Conservation (phyloP, 2,329 filamentous ascomycete genomes). For the Fusarium musae region DNA sequence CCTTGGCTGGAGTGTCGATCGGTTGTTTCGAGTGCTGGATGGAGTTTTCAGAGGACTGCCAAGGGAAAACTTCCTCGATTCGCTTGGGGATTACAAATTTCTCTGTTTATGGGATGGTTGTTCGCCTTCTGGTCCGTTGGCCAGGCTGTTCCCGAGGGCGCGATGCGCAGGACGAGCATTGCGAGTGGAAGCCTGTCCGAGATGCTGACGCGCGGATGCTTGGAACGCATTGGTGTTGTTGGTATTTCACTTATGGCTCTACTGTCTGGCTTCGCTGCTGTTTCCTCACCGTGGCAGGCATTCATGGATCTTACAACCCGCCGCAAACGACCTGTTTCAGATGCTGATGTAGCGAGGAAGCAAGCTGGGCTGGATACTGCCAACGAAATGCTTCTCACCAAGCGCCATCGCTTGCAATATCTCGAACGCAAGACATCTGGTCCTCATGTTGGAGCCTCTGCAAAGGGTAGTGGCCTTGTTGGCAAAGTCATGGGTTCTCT, state of each 20-base stretch:
- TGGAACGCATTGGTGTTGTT: conserved; percentile 82
- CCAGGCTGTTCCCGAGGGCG: conserved; percentile 64
- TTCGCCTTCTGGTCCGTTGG: conserved; percentile 81
- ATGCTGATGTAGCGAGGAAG: conserved; percentile 80
- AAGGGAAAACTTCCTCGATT: conserved; percentile 67
- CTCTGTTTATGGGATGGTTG: conserved; percentile 75
- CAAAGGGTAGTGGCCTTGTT: conserved; percentile 66
- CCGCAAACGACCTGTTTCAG: conserved; percentile 69
- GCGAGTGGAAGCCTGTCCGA: conserved; percentile 49
- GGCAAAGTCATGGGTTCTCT: conserved; percentile 79
- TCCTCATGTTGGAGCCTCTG: conserved; percentile 38
- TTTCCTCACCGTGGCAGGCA: conserved; percentile 86
- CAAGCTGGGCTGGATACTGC: conserved; percentile 82
- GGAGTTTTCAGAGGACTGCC: conserved; percentile 68
- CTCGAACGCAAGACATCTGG: conserved; percentile 71
- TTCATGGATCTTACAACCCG: conserved; percentile 71
- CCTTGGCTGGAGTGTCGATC: conserved; percentile 83
- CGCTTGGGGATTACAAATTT: conserved; percentile 72
- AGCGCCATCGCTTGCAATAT: conserved; percentile 76
- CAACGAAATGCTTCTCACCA: conserved; percentile 80
- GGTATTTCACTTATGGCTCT: conserved; percentile 88
- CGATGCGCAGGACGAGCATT: conserved; percentile 39
- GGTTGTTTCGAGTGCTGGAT: conserved; percentile 66
- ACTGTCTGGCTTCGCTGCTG: conserved; percentile 89
- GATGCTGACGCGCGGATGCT: conserved; percentile 62